Base-by-base conservation (phyloP, 805 yeast genomes). In the Myxozyma neglecta region DNA sequence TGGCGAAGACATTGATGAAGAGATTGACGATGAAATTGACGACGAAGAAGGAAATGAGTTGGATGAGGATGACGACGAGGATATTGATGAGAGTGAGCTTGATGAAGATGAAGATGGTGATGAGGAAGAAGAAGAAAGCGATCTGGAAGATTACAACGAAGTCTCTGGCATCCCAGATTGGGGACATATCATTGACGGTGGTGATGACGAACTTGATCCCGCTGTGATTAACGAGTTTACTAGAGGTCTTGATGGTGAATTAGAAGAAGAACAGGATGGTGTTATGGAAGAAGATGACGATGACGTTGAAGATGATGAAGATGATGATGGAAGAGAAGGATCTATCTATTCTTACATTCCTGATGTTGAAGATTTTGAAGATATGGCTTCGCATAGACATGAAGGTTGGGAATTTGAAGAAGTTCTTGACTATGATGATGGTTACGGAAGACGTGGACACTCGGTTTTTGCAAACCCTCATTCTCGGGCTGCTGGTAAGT, bases 231-330 rank as follows among this genome's bases (percentile, higher is more conserved):
- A 65, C 4, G 67, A 63, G n/a, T 45, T 59, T 55, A 68, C 51
- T 14, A 61, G 58, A 40, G 67, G 53, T 13, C 66, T 55, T 5
- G 66, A 51, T 18, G 72, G 63, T 45, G 68, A 52, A 14, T 11
- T 16, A 11, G 68, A 52, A 43, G 56, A 37, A 10, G 60, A 50
- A 29, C 66, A 61, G 34, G 65, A 61, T 47, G 58, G 46, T 5
- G 61, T 71, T 32, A 70, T 75, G 3, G 69, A 73, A 7, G 73
- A 71, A 13, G 73, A 65, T 34, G 76, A 70, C 13, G 74, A 69
- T 43, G 75, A 71, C n/a, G 75, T 70, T 13, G 72, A 69, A 8
- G 75, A 70, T 10, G 69, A 63, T 13, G 52, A 20, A n/a, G 66
- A 63, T 42, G 74, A 65, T 42, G 74, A 65, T 29, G 61, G 51